These are phyloP conservation scores for Rhizopogon sp. DNA, from an alignment of 768 basidiomycete genomes.

Conservation along the genomic window DNA sequence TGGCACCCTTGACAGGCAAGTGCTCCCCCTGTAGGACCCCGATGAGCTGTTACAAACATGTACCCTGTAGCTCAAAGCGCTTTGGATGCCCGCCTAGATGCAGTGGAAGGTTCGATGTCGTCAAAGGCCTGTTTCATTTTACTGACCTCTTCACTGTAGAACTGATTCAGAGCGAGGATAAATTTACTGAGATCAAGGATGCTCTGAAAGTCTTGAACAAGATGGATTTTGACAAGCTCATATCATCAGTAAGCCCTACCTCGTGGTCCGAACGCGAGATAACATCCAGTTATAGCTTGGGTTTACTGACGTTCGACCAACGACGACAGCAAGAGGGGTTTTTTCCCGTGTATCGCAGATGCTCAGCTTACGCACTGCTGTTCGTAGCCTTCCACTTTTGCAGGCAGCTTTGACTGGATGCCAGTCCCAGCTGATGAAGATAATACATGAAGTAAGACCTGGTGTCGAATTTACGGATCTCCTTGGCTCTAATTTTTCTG, in stretches of 20 bases:
- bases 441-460: slow-evolving; percentile 51
- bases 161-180: slow-evolving; percentile 70
- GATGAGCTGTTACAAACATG: not conserved
- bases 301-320: slow-evolving; percentile 52
- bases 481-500: not conserved
- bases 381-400: slow-evolving; percentile 62
- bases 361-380: slow-evolving; percentile 69
- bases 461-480: not conserved
- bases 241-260: slow-evolving; percentile 48
- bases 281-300: slow-evolving; percentile 47
- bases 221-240: slow-evolving; percentile 85
- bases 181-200: slow-evolving; percentile 60
- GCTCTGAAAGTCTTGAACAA: slow-evolving; percentile 70
- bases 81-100: slow-evolving; percentile 81
- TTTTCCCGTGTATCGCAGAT: slow-evolving; percentile 71
- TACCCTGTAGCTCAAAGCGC: slow-evolving; percentile 31
- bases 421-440: slow-evolving; percentile 53
- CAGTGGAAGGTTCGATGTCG: slow-evolving; percentile 61
- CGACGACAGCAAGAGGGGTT: slow-evolving; percentile 55
- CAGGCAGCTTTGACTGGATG: slow-evolving; percentile 56
- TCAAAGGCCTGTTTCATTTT: not conserved
- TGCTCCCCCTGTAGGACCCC: not conserved
- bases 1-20: slow-evolving; percentile 75
- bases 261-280: not conserved
- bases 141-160: slow-evolving; percentile 38